Conservation (phyloP, 257 asterid genomes). For the Ligustrum vulgare region DNA sequence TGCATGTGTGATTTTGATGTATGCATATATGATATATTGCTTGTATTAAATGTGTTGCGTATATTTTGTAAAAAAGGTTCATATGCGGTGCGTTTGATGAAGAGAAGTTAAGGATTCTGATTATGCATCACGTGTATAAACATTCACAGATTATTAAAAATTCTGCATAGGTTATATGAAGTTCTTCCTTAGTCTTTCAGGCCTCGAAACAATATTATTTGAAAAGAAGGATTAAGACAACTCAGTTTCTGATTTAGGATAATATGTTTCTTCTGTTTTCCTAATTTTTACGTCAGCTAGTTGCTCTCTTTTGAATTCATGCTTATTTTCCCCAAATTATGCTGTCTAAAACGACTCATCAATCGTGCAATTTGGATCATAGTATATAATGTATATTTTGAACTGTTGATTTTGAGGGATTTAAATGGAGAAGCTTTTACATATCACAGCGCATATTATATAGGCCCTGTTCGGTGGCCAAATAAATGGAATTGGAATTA, state of each 20-base stretch:
- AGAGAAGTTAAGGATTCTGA: conserved; percentile 2
- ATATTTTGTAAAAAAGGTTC: background rate
- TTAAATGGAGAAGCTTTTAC: background rate
- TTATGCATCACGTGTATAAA: conserved; percentile 10
- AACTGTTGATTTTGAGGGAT: background rate
- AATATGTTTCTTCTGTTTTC: background rate
- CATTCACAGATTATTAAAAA: background rate
- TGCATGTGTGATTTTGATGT: conserved; percentile 18
- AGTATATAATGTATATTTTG: background rate
- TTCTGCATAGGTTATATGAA: background rate
- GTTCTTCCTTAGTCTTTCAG: background rate
- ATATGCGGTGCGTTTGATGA: background rate
- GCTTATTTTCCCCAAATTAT: background rate
- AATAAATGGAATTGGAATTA: too few relatives aligned
- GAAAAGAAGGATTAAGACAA: background rate
- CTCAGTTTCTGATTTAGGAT: background rate
- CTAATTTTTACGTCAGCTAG: background rate
- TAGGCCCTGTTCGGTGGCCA: too few relatives aligned
- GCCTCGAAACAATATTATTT: background rate
- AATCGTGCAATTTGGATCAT: background rate
- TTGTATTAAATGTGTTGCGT: background rate
- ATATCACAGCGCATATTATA: background rate
- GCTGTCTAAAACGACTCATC: background rate
- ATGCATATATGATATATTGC: background rate
- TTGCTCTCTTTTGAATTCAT: background rate